phyloP scores from a whole-genome alignment of 257 asterid species.

The Primulina eburnea region DNA sequence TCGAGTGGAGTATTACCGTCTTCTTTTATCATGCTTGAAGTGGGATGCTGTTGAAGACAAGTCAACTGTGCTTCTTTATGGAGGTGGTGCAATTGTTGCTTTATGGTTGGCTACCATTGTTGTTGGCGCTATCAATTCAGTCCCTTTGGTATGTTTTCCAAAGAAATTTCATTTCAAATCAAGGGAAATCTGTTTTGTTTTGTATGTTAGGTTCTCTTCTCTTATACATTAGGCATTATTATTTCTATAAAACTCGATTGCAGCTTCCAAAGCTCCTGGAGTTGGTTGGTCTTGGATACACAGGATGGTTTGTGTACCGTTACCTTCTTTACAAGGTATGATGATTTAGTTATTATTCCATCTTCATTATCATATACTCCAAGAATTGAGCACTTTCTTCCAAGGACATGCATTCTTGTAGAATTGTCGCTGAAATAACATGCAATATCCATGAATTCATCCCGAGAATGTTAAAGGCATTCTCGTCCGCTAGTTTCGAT shows the following conservation, averaged over 20 bases:
- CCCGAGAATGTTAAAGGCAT: too few relatives aligned
- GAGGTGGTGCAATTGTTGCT: conserved; percentile 81
- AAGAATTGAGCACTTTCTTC: too few relatives aligned
- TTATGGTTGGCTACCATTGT: conserved; percentile 78
- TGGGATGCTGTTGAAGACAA: conserved; percentile 98
- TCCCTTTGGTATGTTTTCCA: conserved; percentile 73
- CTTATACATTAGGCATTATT: neutral
- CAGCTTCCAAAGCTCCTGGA: conserved; percentile 98
- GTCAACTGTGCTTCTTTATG: conserved; percentile 68
- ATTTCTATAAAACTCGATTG: neutral
- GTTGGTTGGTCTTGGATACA: conserved; percentile 94
- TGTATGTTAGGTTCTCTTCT: too few relatives aligned
- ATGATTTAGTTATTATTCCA: neutral
- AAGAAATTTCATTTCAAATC: neutral
- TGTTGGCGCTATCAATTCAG: conserved; percentile 81
- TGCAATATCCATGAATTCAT: neutral
- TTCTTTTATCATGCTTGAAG: conserved; percentile 28
- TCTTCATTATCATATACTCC: too few relatives aligned
- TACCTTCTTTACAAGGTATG: conserved; percentile 96
- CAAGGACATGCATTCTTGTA: too few relatives aligned
- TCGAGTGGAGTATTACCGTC: neutral
- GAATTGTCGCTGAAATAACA: neutral
- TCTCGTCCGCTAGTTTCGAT: too few relatives aligned
- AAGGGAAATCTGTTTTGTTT: neutral
- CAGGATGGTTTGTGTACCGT: conserved; percentile 98